Percentiles rank a stretch among this genome's conserved stretches.
These are phyloP conservation scores for Talaromyces trachyspermus DNA, from an alignment of 495 filamentous ascomycete genomes.

Conservation along the genomic window DNA sequence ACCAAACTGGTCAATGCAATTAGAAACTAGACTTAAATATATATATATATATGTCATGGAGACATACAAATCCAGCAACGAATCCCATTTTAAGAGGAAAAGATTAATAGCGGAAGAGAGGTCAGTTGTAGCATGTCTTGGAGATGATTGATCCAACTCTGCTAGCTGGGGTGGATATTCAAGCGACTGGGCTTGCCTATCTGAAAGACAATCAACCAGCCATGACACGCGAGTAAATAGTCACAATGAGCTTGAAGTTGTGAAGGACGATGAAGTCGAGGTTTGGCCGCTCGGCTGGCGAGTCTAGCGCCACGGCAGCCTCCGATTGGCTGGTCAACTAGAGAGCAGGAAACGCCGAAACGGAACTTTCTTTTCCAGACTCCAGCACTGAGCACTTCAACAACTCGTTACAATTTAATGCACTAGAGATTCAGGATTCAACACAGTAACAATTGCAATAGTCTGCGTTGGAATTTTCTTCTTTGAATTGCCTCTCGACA, in stretches of 20 bases:
- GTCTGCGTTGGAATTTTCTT: not conserved
- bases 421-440: no score
- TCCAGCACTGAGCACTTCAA: constrained; percentile 9
- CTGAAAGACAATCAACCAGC: no score
- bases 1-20: constrained; percentile 45
- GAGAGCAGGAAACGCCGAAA: not conserved
- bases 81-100: constrained; percentile 54
- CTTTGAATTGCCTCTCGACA: not conserved
- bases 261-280: constrained; percentile 3
- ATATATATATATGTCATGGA: not conserved
- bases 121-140: not conserved
- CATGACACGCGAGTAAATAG: no score
- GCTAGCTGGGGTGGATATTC: no score
- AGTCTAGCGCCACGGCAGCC: constrained; percentile 2
- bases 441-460: no score
- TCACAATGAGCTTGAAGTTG: no score
- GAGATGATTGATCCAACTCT: no score
- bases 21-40: not conserved
- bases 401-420: no score
- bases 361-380: constrained; percentile 21
- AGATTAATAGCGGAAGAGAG: constrained; percentile 1
- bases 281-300: not conserved
- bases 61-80: constrained; percentile 72
- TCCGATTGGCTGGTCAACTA: constrained; percentile 34
- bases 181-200: not conserved